Evolutionary conservation across 2,329 filamentous ascomycete species (phyloP).

Genomic region (Fusarium lateritium): DNA sequence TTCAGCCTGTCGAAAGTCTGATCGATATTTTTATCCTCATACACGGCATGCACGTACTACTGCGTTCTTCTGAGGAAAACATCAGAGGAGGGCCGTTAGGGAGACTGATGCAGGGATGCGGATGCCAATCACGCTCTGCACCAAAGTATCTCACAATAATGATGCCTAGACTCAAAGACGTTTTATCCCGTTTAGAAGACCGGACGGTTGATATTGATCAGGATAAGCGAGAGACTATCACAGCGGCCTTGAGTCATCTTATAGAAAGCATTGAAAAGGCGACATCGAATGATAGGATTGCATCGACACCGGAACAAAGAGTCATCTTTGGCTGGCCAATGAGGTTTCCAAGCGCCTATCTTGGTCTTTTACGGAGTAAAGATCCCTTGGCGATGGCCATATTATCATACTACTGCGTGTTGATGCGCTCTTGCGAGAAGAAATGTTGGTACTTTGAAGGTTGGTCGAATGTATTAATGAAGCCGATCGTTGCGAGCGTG

Average conservation of each 20-base stretch:
- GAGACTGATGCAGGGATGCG: slow-evolving; percentile 4
- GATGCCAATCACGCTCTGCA: background rate
- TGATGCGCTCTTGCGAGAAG: slow-evolving; percentile 3
- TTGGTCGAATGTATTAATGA: slow-evolving; percentile 7
- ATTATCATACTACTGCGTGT: slow-evolving; percentile 16
- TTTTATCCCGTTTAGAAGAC: background rate
- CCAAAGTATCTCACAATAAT: background rate
- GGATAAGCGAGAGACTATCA: background rate
- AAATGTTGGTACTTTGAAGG: slow-evolving; percentile 20
- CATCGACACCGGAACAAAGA: slow-evolving; percentile 12
- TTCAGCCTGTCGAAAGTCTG: slow-evolving; percentile 8
- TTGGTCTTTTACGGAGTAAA: background rate
- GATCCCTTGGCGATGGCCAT: slow-evolving; percentile 13
- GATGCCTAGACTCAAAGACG: background rate
- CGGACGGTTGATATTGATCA: background rate
- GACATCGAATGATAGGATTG: background rate
- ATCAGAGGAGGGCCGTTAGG: slow-evolving; percentile 14
- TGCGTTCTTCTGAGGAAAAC: slow-evolving; percentile 4
- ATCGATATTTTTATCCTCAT: slow-evolving; percentile 28
- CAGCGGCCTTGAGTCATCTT: background rate
- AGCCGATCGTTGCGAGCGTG: background rate
- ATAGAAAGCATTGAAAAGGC: background rate
- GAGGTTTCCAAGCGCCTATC: slow-evolving; percentile 4
- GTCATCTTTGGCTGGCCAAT: slow-evolving; percentile 22
- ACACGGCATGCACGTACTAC: slow-evolving; percentile 12